Base-by-base conservation (phyloP, 2,329 filamentous ascomycete genomes). In the Eurotiales sp. region DNA sequence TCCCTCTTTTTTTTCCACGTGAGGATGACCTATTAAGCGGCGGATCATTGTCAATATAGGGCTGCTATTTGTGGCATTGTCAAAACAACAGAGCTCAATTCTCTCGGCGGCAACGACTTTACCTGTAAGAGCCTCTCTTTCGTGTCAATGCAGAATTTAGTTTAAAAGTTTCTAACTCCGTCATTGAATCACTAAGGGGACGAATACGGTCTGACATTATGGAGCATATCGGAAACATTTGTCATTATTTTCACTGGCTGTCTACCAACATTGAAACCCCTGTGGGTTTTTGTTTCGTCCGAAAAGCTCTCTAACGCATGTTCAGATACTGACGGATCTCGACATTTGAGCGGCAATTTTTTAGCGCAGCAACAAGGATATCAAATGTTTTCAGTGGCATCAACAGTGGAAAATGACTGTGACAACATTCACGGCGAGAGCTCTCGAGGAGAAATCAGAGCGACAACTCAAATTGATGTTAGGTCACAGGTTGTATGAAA, bases 21-120 rank as follows among this genome's bases (percentile, higher is more conserved):
- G n/a, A n/a, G n/a, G n/a, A n/a, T n/a, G n/a, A n/a, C n/a, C n/a
- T n/a, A n/a, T n/a, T n/a, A n/a, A n/a, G n/a, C n/a, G n/a, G n/a
- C n/a, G n/a, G n/a, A n/a, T n/a, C n/a, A n/a, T n/a, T n/a, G n/a
- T n/a, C n/a, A n/a, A n/a, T 8, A 29, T 23, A 47, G 45, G 45
- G 45, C 45, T 22, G n/a, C 45, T n/a, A 36, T 47, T 39, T 47
- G 45, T 29, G 45, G 45, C n/a, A 47, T 47, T 22, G 32, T 39
- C 45, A 47, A 47, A 17, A 47, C 22, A n/a, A 47, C 45, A 17
- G n/a, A 36, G 32, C 45, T 47, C 32, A 11, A 27, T 14, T 47
- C 45, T n/a, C 12, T 47, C 7, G 19, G 45, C 21, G 23, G 22
- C 14, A 14, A 27, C 4, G 45, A 47, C 32, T 47, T 47, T 36